Base-by-base conservation (phyloP, 495 filamentous ascomycete genomes). In the Apodospora peruviana region DNA sequence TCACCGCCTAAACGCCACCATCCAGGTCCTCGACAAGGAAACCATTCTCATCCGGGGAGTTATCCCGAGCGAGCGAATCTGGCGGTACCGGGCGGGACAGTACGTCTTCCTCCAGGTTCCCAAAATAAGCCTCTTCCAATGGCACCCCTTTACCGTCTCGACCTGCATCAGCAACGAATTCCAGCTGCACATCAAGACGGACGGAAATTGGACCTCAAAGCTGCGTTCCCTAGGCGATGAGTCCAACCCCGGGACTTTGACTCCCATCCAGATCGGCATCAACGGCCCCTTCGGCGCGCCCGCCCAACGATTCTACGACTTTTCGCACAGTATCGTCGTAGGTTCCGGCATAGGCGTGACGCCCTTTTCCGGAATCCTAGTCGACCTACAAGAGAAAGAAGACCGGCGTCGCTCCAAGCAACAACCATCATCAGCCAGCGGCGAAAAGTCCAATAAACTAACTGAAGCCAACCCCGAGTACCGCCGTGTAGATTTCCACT, bases 161-260 rank as follows among this genome's bases (percentile, higher is more conserved):
- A 42, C 40, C 2, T 56, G 53, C 5, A 47, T 55, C 3, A 59
- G 60, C n/a, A 58, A 74, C 44, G 74, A 69, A 3, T 58, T 76
- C 19, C 52, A 47, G 47, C 47, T 55, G 4, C 52, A 55, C 40
- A 71, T 83, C 41, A 79, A 59, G 67, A 71, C n/a, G 62, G 68
- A 16, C 62, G 65, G 23, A 62, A 75, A 52, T 58, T 76, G 43
- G 69, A 64, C 40, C 55, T 56, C 3, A 62, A 73, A 27, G 62
- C 66, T 75, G 9, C 69, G 76, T 4, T 63, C 60, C 44, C 20
- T 60, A 0, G 66, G 62, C 34, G 72, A 66, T 12, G 62, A 71
- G 18, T 45, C 44, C 1, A 77, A 76, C 1, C 27, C 27, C 14
- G 27, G 14, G 7, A 32, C 27, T 32, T 72, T 68, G 46, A 47